Base-by-base conservation (phyloP, 768 basidiomycete genomes). In the Kwoniella dendrophila region DNA sequence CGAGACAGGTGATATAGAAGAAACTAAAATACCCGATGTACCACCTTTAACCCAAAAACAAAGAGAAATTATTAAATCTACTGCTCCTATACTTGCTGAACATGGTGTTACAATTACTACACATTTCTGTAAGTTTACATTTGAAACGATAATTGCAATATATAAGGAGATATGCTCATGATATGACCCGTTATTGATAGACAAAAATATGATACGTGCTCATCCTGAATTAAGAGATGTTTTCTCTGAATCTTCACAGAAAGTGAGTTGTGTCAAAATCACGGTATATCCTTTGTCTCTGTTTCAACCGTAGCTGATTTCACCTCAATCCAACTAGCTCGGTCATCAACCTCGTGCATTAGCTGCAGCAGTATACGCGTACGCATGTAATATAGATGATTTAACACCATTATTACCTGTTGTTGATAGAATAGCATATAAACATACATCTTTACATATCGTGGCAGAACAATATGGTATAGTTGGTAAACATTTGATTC, bases 351-450 rank as follows among this genome's bases (percentile, higher is more conserved):
- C 68, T 24, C 45, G 59, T 20, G 68, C 71, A 3, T 66, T 72
- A n/a, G 68, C 71, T 26, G 30, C 53, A 34, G 57, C 71, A 26
- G 50, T 72, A 4, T 62, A 59, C 32, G 71, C 71, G 12, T 72
- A 72, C 60, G 68, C 71, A 1, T 50, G 44, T 14, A 52, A 69
- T 63, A 69, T 72, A 38, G 63, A 72, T 45, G 66, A 69, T 34
- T 63, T 67, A 40, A 57, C 59, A 7, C 63, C 66, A 4, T 27
- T 67, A 7, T 33, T 63, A 8, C 68, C 67, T 2, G 67, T 62
- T 3, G 70, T 72, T 47, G 63, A 66, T 27, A 45, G 50, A 16
- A 69, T 69, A 40, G 66, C 65, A 2, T 58, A 69, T 20, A 72
- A 69, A 49, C 68, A 72, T 32, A 64, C 70, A n/a, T 63, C 64